Evolutionary conservation across 495 filamentous ascomycete genomes (phyloP).

Genomic region (Talaromyces trachyspermus): DNA sequence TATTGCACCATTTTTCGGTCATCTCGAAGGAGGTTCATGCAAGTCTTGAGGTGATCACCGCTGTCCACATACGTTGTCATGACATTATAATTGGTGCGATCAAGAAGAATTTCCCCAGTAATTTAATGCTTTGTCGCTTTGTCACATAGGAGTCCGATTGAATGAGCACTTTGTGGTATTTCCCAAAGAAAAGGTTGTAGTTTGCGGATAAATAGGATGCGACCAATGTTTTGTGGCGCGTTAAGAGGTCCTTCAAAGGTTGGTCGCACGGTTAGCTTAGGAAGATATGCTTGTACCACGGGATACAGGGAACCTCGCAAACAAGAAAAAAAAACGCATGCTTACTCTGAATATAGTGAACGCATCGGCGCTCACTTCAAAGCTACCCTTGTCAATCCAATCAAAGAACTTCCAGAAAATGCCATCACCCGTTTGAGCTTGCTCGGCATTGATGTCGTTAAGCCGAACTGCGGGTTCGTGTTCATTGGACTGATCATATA

Average conservation of each 20-base stretch:
- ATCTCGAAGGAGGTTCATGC: constrained; percentile 92
- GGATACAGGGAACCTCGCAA: no score
- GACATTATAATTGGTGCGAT: constrained; percentile 92
- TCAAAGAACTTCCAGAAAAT: constrained; percentile 98
- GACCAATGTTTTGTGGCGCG: constrained; percentile 84
- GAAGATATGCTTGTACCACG: no score
- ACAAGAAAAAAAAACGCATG: no score
- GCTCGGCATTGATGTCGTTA: constrained; percentile 57
- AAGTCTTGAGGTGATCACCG: constrained; percentile 91
- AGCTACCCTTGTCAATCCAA: constrained; percentile 91
- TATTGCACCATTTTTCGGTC: constrained; percentile 99
- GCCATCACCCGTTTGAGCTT: constrained; percentile 62
- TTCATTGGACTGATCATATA: constrained; percentile 78
- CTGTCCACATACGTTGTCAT: constrained; percentile 97
- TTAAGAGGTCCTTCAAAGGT: constrained; percentile 71
- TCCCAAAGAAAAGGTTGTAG: constrained; percentile 82
- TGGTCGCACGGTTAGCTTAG: no score
- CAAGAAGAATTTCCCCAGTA: constrained; percentile 93
- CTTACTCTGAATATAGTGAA: constrained; percentile 92
- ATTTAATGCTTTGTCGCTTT: constrained; percentile 95
- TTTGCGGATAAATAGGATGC: constrained; percentile 79
- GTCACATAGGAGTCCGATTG: constrained; percentile 95
- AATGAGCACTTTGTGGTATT: constrained; percentile 82
- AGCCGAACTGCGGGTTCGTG: constrained; percentile 47
- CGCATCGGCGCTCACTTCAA: constrained; percentile 94